Evolutionary conservation across 2,329 filamentous ascomycete genomes (phyloP), one percentile per base, ranked within the genome.

Genomic region (Diaporthe humulicola): DNA sequence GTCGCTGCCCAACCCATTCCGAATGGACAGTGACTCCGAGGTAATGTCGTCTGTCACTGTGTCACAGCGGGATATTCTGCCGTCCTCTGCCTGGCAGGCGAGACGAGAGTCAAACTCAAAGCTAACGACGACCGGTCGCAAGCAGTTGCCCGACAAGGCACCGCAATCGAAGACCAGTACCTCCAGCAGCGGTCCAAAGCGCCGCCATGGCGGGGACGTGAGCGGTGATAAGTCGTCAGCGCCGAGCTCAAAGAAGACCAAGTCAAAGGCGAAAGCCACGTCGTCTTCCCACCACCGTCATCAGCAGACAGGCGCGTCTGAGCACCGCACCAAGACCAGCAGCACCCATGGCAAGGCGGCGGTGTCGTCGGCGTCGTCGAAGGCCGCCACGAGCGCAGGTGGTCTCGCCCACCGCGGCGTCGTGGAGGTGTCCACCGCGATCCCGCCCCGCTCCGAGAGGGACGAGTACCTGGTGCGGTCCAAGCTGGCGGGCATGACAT

Each of bases 401-500:
- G 22, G 48, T 52, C 10, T 4, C 6, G 22, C 2, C 36, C 0
- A 57, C 15, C 45, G 40, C 22, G 4, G 6, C 5, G 33, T 25
- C 17, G 38, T 12, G 15, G 7, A 7, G 4, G n/a, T 19, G 17
- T 52, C 33, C 7, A 7, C 14, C 12, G 10, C 15, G 0, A 9
- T 22, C 19, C 22, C 42, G 1, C 74, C 78, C 36, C 81, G 82
- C 50, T 76, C 81, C 14, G 80, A 79, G 28, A 85, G 86, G 79
- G 87, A 90, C 78, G 80, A 85, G 4, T 87, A 87, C 56, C 85
- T 94, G 1, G 81, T 93, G 22, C 79, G 85, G n/a, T 85, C 87
- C 33, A 91, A 90, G 80, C 79, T 81, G 10, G 81, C 84, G 1
- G 92, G 92, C 4, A 84, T 90, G 84, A 90, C 92, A 0, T 95